A percentile compares a stretch with the other conserved stretches of the same genome.
phyloP scores from a whole-genome alignment of 768 basidiomycete genomes.

The Tricholoma matsutake region DNA sequence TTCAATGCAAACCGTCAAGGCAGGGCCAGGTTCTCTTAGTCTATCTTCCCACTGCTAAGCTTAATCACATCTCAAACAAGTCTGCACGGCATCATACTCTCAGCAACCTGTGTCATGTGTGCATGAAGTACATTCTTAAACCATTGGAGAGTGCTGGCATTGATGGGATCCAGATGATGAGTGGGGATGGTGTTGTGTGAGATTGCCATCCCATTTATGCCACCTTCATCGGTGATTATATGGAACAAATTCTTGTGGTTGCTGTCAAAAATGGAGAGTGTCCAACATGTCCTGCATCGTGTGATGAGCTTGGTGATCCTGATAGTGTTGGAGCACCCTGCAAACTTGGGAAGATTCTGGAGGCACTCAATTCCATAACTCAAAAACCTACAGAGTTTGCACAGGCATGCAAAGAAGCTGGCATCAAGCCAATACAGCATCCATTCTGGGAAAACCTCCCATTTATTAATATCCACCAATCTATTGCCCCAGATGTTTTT shows the following conservation, averaged over 20 bases:
- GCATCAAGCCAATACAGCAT: constrained; percentile 22
- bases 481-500: constrained; percentile 32
- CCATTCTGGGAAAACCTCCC: constrained; percentile 27
- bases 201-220: constrained; percentile 38
- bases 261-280: constrained; percentile 24
- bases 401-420: constrained; percentile 12
- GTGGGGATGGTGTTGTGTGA: constrained; percentile 33
- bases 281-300: constrained; percentile 20
- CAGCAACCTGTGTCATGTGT: constrained; percentile 20
- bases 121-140: constrained; percentile 26
- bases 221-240: constrained; percentile 36
- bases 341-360: constrained; percentile 14
- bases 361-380: constrained; percentile 24
- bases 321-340: constrained; percentile 7
- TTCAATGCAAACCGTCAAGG: constrained; percentile 27
- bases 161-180: constrained; percentile 18
- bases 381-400: constrained; percentile 13
- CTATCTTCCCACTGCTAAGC: constrained; percentile 36
- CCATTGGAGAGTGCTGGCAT: constrained; percentile 25
- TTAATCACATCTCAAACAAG: constrained; percentile 29
- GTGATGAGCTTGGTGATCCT: constrained; percentile 17
- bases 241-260: constrained; percentile 40
- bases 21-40: constrained; percentile 16
- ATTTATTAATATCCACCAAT: not conserved
- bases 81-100: constrained; percentile 14